Evolutionary conservation across 2,329 filamentous ascomycete genomes (phyloP).

Genomic region (Aureobasidium sp.): DNA sequence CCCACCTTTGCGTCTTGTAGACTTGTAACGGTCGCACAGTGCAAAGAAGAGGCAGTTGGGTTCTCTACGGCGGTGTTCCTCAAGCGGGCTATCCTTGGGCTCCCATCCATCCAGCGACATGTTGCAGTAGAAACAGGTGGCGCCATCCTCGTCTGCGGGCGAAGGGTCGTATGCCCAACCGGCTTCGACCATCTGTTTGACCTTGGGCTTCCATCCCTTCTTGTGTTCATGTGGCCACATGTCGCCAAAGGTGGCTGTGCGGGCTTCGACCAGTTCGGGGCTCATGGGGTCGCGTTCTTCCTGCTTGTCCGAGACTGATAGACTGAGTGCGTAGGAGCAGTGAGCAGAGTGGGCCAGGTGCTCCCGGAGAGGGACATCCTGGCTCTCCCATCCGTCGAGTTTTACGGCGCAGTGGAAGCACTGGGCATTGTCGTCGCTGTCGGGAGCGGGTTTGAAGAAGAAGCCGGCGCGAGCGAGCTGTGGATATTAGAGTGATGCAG

Average conservation of each 20-base stretch:
- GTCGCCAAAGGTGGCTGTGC: constrained; percentile 73
- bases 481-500: background rate
- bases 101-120: constrained; percentile 93
- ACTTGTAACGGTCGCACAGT: constrained; percentile 47
- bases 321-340: constrained; percentile 77
- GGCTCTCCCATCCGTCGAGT: constrained; percentile 85
- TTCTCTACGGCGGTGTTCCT: constrained; percentile 76
- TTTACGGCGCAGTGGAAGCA: constrained; percentile 82
- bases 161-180: constrained; percentile 93
- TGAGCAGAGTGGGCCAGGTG: constrained; percentile 74
- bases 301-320: constrained; percentile 44
- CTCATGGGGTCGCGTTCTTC: constrained; percentile 64
- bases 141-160: constrained; percentile 75
- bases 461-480: constrained; percentile 89
- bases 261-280: constrained; percentile 63
- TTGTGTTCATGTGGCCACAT: constrained; percentile 86
- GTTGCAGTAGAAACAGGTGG: constrained; percentile 84
- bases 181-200: constrained; percentile 81
- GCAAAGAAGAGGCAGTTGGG: constrained; percentile 76
- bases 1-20: constrained; percentile 47
- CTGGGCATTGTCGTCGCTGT: constrained; percentile 75
- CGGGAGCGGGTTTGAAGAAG: constrained; percentile 69
- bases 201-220: constrained; percentile 82
- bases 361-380: constrained; percentile 74
- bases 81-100: constrained; percentile 78